A percentile compares a stretch with the other conserved stretches of the same genome.
Evolutionary conservation across 2,329 filamentous ascomycete genomes (phyloP).

Genomic region (Xylariaceae sp.): DNA sequence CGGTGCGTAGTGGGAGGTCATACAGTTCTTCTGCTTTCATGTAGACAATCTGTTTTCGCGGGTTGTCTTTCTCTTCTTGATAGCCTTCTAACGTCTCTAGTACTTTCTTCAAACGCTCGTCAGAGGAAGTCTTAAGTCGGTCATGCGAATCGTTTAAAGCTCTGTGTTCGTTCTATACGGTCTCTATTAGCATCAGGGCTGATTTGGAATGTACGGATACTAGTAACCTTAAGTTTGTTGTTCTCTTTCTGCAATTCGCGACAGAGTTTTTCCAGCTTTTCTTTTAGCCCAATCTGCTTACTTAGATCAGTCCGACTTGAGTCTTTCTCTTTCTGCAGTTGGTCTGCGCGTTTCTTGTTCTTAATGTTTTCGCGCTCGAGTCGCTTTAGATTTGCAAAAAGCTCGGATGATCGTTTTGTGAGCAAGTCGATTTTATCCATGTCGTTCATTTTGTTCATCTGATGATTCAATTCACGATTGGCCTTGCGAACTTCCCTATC

Average conservation of each 20-base stretch:
- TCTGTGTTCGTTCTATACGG: slow-evolving; percentile 78
- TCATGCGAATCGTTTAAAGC: slow-evolving; percentile 83
- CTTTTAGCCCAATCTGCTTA: slow-evolving; percentile 86
- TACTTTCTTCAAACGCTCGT: slow-evolving; percentile 76
- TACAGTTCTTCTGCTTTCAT: slow-evolving; percentile 88
- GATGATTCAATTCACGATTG: slow-evolving; percentile 81
- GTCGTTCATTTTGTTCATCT: slow-evolving; percentile 87
- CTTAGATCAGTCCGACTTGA: slow-evolving; percentile 80
- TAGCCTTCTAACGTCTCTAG: slow-evolving; percentile 83
- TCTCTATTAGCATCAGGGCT: slow-evolving; percentile 19
- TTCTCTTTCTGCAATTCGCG: slow-evolving; percentile 94
- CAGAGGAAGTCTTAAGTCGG: slow-evolving; percentile 74
- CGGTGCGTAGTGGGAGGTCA: slow-evolving; percentile 33
- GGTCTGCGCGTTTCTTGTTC: slow-evolving; percentile 91
- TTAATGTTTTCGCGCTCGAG: slow-evolving; percentile 91
- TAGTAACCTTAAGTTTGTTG: slow-evolving; percentile 85
- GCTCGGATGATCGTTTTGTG: slow-evolving; percentile 84
- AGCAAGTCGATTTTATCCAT: slow-evolving; percentile 88
- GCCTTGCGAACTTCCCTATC: slow-evolving; percentile 56
- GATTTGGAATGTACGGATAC: slow-evolving; percentile 25
- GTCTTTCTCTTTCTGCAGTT: slow-evolving; percentile 95
- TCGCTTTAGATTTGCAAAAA: slow-evolving; percentile 91
- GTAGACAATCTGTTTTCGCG: slow-evolving; percentile 74
- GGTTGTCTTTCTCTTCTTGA: slow-evolving; percentile 79
- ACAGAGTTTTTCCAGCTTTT: slow-evolving; percentile 95